These are phyloP conservation scores for Lentinula raphanica DNA, from an alignment of 768 basidiomycete genomes.

Conservation along the genomic window DNA sequence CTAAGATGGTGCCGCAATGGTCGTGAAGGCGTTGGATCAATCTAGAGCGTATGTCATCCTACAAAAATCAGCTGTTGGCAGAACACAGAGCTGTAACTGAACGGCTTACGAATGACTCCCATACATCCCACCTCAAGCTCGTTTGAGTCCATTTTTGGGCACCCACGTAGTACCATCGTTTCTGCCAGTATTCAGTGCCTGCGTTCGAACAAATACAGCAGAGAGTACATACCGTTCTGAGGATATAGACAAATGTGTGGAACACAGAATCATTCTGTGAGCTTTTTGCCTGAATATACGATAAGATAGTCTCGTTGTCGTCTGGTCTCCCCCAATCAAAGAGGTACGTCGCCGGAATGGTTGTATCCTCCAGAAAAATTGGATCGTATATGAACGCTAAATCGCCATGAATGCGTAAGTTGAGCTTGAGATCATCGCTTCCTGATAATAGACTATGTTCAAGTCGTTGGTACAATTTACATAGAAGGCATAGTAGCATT, in stretches of 20 bases:
- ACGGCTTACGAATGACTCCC: conserved; percentile 35
- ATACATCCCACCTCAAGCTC: conserved; percentile 25
- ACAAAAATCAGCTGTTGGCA: not conserved
- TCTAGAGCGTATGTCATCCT: conserved; percentile 22
- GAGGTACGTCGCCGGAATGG: conserved; percentile 31
- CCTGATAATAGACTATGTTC: conserved; percentile 26
- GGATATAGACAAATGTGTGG: conserved; percentile 45
- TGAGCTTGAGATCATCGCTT: conserved; percentile 36
- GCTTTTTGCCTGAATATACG: conserved; percentile 27
- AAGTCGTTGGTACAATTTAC: not conserved
- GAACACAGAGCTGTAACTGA: not conserved
- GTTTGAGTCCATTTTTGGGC: conserved; percentile 38
- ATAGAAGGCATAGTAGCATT: not conserved
- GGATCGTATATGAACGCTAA: conserved; percentile 54
- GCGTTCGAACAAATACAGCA: conserved; percentile 24
- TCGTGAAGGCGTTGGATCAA: conserved; percentile 29
- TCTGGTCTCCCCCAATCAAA: conserved; percentile 46
- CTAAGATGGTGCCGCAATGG: conserved; percentile 27
- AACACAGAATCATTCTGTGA: conserved; percentile 22
- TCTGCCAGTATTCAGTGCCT: conserved; percentile 26
- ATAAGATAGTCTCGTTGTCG: conserved; percentile 26
- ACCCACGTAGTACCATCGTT: conserved; percentile 48
- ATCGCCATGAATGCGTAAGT: conserved; percentile 31
- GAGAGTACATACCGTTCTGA: conserved; percentile 17
- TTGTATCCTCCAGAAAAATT: conserved; percentile 43